phyloP scores from a whole-genome alignment of 1,284 basidiomycete genomes.

The Coniferiporia sulphurascens region DNA sequence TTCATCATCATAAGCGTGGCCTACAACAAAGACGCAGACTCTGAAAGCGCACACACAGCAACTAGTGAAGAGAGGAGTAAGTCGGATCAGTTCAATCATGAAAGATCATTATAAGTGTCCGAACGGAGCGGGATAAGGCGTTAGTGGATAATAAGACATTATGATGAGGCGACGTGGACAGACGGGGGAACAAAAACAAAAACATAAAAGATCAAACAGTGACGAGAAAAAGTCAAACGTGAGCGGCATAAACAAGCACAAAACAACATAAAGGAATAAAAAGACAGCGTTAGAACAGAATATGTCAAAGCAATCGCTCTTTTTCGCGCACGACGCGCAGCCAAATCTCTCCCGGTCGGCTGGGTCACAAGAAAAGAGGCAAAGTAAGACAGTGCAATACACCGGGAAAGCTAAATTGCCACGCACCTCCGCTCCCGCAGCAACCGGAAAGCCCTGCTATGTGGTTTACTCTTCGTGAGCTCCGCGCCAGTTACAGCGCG shows the following conservation, averaged over 20 bases:
- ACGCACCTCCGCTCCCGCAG: conserved; percentile 70
- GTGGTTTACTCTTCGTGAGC: conserved; percentile 24
- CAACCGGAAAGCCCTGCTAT: conserved; percentile 60
- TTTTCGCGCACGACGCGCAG: conserved; percentile 60
- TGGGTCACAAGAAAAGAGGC: conserved; percentile 25
- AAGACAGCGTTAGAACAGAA: neutral
- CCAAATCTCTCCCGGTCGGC: conserved; percentile 80
- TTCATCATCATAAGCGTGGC: too few species aligned
- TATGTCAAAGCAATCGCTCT: conserved; percentile 42
- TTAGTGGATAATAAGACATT: too few species aligned
- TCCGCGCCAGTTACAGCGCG: conserved; percentile 33
- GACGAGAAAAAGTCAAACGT: neutral
- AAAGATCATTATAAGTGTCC: too few species aligned
- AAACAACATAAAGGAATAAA: neutral
- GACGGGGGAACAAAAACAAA: neutral
- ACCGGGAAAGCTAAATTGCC: too few species aligned
- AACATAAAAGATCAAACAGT: neutral
- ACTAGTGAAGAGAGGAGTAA: too few species aligned
- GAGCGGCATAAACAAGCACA: neutral
- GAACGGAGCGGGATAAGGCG: too few species aligned
- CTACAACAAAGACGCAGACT: too few species aligned
- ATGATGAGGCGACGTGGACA: too few species aligned
- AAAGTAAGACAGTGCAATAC: too few species aligned
- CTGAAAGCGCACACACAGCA: too few species aligned
- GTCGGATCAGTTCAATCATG: too few species aligned